These are phyloP conservation scores for Periconia sp. DNA, from an alignment of 2,329 filamentous ascomycete species.

Conservation along the genomic window DNA sequence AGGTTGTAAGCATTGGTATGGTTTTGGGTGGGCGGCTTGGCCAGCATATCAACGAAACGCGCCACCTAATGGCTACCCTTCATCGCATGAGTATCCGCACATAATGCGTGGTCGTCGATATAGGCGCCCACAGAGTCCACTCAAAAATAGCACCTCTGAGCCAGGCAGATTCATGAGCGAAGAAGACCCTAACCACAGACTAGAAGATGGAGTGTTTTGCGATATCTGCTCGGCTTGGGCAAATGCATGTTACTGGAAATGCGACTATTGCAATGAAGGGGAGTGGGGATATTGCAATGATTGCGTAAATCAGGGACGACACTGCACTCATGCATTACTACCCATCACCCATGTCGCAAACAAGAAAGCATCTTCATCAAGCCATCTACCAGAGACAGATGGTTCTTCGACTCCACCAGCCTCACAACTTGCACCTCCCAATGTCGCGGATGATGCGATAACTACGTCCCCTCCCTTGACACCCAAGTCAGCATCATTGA, in stretches of 20 bases:
- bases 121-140: slow-evolving; percentile 26
- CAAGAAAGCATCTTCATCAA: slow-evolving; percentile 14
- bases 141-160: slow-evolving; percentile 18
- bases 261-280: slow-evolving; percentile 81
- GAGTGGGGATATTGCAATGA: slow-evolving; percentile 93
- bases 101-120: slow-evolving; percentile 53
- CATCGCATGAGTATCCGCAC: slow-evolving; percentile 53
- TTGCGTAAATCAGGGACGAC: slow-evolving; percentile 80
- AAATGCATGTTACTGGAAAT: slow-evolving; percentile 89
- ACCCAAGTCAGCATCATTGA: slow-evolving; percentile 48
- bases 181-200: slow-evolving; percentile 66
- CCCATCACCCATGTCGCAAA: slow-evolving; percentile 66
- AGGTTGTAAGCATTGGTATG: slow-evolving; percentile 86
- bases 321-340: slow-evolving; percentile 79
- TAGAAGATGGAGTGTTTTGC: slow-evolving; percentile 85
- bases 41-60: slow-evolving; percentile 60
- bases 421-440: slow-evolving; percentile 21
- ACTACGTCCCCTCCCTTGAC: slow-evolving; percentile 42
- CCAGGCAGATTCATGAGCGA: slow-evolving; percentile 52
- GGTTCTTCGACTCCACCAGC: slow-evolving; percentile 19
- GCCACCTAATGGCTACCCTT: slow-evolving; percentile 45
- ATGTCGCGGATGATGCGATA: slow-evolving; percentile 26
- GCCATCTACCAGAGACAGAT: slow-evolving; percentile 11
- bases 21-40: slow-evolving; percentile 76
- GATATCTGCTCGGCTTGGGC: slow-evolving; percentile 71